Conservation (phyloP, 2,329 filamentous ascomycete genomes). For the Aureobasidium uvarum region DNA sequence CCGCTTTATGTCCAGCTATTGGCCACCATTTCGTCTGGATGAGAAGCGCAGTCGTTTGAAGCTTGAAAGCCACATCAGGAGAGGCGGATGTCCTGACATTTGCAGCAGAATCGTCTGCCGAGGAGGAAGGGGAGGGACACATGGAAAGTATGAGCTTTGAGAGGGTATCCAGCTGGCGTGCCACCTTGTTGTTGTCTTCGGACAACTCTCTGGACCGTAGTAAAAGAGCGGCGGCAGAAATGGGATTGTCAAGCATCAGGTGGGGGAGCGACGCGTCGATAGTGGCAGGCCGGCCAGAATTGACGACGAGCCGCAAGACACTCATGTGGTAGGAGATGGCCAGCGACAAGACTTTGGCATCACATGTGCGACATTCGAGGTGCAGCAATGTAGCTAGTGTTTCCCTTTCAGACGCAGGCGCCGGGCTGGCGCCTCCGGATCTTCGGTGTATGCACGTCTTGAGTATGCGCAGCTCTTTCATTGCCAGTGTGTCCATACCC, state of each 20-base stretch:
- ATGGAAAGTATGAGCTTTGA: slow-evolving; percentile 65
- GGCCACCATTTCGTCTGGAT: slow-evolving; percentile 65
- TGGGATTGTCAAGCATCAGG: slow-evolving; percentile 53
- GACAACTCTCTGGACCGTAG: slow-evolving; percentile 48
- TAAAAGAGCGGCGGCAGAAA: slow-evolving; percentile 61
- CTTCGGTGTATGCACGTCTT: slow-evolving; percentile 39
- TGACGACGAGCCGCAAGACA: slow-evolving; percentile 61
- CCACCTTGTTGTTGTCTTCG: slow-evolving; percentile 55
- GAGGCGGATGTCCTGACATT: slow-evolving; percentile 57
- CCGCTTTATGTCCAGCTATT: slow-evolving; percentile 58
- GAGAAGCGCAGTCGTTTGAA: slow-evolving; percentile 64
- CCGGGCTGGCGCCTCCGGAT: slow-evolving; percentile 1
- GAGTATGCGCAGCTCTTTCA: slow-evolving; percentile 65
- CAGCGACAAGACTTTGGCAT: slow-evolving; percentile 47
- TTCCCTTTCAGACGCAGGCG: slow-evolving; percentile 38
- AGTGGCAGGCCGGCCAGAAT: slow-evolving; percentile 58
- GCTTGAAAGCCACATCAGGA: slow-evolving; percentile 58
- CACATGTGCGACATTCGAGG: slow-evolving; percentile 51
- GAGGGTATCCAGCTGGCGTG: slow-evolving; percentile 65
- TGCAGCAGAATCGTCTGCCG: slow-evolving; percentile 58
- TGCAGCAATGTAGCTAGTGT: slow-evolving; percentile 61
- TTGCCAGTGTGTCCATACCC: slow-evolving; percentile 64
- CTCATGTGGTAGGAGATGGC: slow-evolving; percentile 65
- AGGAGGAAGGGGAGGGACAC: slow-evolving; percentile 63
- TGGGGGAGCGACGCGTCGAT: slow-evolving; percentile 59